These are phyloP conservation scores for Nakazawaea ishiwadae DNA, from an alignment of 805 yeast genomes.

Conservation along the genomic window DNA sequence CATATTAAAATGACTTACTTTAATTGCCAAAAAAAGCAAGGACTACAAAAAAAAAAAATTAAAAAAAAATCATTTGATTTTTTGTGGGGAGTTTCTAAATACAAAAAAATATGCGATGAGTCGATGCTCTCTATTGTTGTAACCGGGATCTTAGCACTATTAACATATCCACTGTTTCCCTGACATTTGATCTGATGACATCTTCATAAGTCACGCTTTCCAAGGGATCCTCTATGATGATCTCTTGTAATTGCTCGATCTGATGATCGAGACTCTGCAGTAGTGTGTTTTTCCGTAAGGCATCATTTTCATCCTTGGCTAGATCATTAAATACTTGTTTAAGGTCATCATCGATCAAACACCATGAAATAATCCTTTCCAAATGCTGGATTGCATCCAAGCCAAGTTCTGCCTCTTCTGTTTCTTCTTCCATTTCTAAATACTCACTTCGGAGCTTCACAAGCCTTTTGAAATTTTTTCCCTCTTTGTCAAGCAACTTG, in stretches of 20 bases:
- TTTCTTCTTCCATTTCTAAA: conserved; percentile 1
- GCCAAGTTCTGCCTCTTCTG: conserved; percentile 1
- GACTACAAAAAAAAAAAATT: background rate
- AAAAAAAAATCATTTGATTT: background rate
- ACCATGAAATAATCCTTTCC: conserved; percentile 9
- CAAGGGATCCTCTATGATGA: conserved; percentile 40
- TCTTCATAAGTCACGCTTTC: too few species aligned
- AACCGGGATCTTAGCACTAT: too few species aligned
- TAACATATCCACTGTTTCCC: background rate
- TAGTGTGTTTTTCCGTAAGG: too few species aligned
- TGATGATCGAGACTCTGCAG: too few species aligned
- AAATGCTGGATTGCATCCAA: conserved; percentile 6
- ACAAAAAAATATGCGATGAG: too few species aligned
- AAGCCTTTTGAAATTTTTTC: background rate
- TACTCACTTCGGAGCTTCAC: background rate
- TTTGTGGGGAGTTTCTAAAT: too few species aligned
- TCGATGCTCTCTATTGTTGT: too few species aligned
- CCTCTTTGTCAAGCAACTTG: conserved; percentile 10
- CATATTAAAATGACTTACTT: too few species aligned
- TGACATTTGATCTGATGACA: too few species aligned
- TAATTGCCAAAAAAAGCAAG: background rate
- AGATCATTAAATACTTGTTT: background rate
- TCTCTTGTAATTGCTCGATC: conserved; percentile 25
- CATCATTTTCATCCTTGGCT: too few species aligned
- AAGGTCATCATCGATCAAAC: conserved; percentile 8